phyloP scores from a whole-genome alignment of 768 basidiomycete genomes.

The Steccherinum ochraceum region DNA sequence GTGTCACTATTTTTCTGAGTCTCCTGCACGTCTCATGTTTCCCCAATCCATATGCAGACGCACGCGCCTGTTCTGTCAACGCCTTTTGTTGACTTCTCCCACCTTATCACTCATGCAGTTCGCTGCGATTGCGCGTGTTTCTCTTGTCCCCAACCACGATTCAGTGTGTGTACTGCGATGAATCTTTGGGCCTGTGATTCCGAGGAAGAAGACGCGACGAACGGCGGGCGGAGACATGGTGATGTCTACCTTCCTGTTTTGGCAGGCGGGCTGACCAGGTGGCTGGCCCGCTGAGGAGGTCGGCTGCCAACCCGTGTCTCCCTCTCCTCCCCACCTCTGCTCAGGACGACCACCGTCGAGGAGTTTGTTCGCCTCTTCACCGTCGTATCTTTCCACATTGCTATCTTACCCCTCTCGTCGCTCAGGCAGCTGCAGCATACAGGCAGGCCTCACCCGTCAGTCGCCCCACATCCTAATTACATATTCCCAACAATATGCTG shows the following conservation, averaged over 20 bases:
- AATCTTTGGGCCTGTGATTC: no score
- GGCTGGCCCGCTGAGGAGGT: not conserved
- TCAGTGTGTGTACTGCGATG: no score
- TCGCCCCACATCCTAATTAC: not conserved
- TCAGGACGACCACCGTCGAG: not conserved
- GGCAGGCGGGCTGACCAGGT: no score
- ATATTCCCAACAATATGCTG: conserved; percentile 27
- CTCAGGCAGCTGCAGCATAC: not conserved
- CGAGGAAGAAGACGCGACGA: no score
- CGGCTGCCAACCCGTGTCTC: not conserved
- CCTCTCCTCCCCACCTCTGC: not conserved
- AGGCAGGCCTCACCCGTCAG: not conserved
- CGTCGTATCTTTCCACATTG: not conserved
- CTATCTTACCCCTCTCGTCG: not conserved
- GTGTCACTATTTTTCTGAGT: not conserved
- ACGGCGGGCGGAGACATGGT: no score
- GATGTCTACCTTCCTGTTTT: no score
- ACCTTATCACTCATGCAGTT: no score
- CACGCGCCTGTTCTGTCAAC: not conserved
- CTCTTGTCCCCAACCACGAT: no score
- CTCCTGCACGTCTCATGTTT: no score
- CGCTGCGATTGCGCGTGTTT: no score
- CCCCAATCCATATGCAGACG: not conserved
- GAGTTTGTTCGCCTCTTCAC: not conserved
- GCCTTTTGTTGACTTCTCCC: not conserved